phyloP scores from a whole-genome alignment of 148 eudicot species.

The Talinum fruticosum region DNA sequence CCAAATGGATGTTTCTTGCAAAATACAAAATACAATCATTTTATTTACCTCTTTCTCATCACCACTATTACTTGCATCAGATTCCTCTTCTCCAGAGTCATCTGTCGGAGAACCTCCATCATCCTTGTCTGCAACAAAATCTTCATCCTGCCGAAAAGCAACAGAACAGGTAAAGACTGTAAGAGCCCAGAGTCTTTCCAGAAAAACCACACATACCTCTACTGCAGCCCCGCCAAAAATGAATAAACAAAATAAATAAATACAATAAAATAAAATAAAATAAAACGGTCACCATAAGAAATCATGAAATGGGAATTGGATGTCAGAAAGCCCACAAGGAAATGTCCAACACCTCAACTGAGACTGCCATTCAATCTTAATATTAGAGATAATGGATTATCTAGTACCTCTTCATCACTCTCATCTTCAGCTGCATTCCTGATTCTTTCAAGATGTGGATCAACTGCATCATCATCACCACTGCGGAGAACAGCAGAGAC shows the following conservation, averaged over 20 bases:
- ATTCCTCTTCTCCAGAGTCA: slow-evolving; percentile 75
- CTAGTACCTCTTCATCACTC: slow-evolving; percentile 85
- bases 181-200: neutral
- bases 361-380: neutral
- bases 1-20: neutral
- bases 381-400: slow-evolving; percentile 2
- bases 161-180: no score
- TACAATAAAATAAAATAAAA: neutral
- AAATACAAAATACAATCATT: neutral
- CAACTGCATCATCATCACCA: slow-evolving; percentile 75
- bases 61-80: slow-evolving; percentile 71
- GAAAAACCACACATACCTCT: no score
- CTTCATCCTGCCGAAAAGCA: slow-evolving; percentile 62
- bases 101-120: slow-evolving; percentile 93
- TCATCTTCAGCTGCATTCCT: slow-evolving; percentile 74
- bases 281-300: neutral
- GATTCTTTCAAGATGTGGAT: slow-evolving; percentile 92
- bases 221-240: no score
- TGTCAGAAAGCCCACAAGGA: neutral
- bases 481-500: slow-evolving; percentile 62
- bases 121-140: slow-evolving; percentile 73
- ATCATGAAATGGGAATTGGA: no score
- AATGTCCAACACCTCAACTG: neutral
- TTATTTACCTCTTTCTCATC: slow-evolving; percentile 61
- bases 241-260: no score